Conservation (phyloP, 129 eudicot genomes). For the Apium graveolens region DNA sequence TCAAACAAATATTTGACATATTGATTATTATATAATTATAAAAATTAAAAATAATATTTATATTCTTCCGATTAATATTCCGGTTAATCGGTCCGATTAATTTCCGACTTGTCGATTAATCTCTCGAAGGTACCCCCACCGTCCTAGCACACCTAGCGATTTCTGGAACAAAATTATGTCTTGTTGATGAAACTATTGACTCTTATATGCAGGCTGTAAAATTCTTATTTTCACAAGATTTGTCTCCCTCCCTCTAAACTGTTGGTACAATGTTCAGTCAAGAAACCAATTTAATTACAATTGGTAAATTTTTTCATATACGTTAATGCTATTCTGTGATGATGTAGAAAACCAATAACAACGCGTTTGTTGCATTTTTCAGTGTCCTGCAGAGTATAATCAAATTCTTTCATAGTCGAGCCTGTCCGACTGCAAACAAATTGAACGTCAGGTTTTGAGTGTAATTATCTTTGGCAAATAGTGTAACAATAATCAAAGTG, state of each 20-base stretch:
- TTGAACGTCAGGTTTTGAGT: neutral
- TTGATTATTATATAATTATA: too few species aligned
- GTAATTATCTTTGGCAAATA: neutral
- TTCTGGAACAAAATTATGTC: too few species aligned
- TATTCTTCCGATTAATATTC: too few species aligned
- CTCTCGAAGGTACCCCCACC: too few species aligned
- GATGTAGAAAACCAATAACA: neutral
- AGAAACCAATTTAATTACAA: neutral
- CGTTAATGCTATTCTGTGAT: neutral
- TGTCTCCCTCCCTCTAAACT: neutral
- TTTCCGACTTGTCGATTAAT: too few species aligned
- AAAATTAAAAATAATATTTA: too few species aligned
- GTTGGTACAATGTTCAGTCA: neutral
- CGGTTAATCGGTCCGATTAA: too few species aligned
- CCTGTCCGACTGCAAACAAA: slow-evolving; percentile 63
- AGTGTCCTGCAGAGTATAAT: neutral
- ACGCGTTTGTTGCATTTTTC: neutral
- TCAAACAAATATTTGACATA: too few species aligned
- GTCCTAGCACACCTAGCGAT: too few species aligned
- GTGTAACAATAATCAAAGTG: neutral
- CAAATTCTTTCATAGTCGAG: slow-evolving; percentile 70
- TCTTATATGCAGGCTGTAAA: neutral
- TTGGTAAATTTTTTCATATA: neutral
- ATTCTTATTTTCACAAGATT: neutral
- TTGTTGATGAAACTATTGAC: too few species aligned